Evolutionary conservation across 2,329 filamentous ascomycete species (phyloP).

Genomic region (Colletotrichum plurivorum): DNA sequence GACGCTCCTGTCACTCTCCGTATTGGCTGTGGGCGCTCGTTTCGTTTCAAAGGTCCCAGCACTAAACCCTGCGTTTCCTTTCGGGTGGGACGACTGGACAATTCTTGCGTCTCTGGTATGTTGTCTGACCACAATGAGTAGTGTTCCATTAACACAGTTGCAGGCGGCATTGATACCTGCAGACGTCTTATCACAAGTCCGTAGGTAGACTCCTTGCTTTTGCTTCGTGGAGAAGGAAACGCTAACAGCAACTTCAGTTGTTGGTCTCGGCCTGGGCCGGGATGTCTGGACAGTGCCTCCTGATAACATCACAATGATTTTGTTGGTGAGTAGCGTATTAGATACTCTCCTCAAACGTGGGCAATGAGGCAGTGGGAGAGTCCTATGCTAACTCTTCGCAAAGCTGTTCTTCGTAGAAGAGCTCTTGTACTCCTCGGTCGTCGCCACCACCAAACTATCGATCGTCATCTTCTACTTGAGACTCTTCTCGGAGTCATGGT

Average conservation of each 20-base stretch:
- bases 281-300: conserved; percentile 23
- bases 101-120: conserved; percentile 23
- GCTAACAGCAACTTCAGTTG: neutral
- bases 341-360: neutral
- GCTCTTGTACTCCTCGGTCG: conserved; percentile 20
- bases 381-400: neutral
- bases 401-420: conserved; percentile 30
- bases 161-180: conserved; percentile 4
- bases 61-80: conserved; percentile 18
- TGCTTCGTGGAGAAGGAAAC: neutral
- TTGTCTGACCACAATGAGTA: neutral
- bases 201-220: neutral
- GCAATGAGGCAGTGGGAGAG: neutral
- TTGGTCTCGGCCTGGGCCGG: conserved; percentile 11
- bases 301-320: conserved; percentile 28
- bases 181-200: conserved; percentile 12
- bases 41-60: conserved; percentile 5
- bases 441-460: conserved; percentile 22
- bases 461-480: conserved; percentile 27
- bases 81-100: conserved; percentile 19
- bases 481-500: conserved; percentile 20
- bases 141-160: neutral
- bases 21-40: conserved; percentile 10
- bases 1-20: conserved; percentile 11
- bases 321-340: neutral